Conservation (phyloP, 202 grass and related monocot genomes). For the Carex sylvatica region DNA sequence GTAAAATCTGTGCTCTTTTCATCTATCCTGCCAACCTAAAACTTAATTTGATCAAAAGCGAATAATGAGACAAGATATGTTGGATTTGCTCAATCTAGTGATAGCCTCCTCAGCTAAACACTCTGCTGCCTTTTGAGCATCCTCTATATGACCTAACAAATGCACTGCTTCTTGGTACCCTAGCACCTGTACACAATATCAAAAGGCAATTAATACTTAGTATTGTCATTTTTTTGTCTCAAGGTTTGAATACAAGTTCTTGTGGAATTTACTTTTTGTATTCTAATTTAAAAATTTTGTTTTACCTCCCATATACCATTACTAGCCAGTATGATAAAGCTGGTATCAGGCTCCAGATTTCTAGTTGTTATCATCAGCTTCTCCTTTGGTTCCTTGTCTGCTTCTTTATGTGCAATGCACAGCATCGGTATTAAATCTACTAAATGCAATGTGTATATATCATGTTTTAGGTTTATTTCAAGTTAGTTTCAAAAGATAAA, state of each 20-base stretch:
- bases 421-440: slow-evolving; percentile 21
- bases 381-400: not conserved
- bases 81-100: slow-evolving; percentile 32
- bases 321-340: slow-evolving; percentile 35
- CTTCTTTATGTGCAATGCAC: slow-evolving; percentile 15
- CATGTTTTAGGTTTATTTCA: not conserved
- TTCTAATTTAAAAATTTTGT: not conserved
- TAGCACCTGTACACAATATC: slow-evolving; percentile 14
- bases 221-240: not conserved
- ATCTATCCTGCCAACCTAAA: not conserved
- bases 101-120: slow-evolving; percentile 36
- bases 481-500: not conserved
- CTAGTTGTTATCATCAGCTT: slow-evolving; percentile 17
- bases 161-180: slow-evolving; percentile 31
- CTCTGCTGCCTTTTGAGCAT: slow-evolving; percentile 38
- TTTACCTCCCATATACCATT: slow-evolving; percentile 29
- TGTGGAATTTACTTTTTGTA: not conserved
- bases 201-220: not conserved
- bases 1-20: not conserved
- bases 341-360: slow-evolving; percentile 25
- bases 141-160: slow-evolving; percentile 22
- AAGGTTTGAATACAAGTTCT: not conserved
- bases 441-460: not conserved
- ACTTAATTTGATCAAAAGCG: not conserved
- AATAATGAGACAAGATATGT: slow-evolving; percentile 27